These are phyloP conservation scores for Didymella keratinophila DNA, from an alignment of 2,329 filamentous ascomycete species.

Conservation along the genomic window DNA sequence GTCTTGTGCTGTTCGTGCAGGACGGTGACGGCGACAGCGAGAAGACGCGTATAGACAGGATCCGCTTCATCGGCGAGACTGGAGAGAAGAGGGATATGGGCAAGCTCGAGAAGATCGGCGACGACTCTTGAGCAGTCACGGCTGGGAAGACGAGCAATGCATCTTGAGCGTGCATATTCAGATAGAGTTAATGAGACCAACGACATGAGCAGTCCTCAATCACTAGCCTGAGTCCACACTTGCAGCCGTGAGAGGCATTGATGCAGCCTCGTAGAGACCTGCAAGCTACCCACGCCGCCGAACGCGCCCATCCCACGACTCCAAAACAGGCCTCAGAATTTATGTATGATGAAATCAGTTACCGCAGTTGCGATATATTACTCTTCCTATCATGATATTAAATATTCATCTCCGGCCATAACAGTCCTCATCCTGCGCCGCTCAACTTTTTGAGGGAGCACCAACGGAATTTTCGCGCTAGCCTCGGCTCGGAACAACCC, in stretches of 20 bases:
- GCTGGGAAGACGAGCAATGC: background rate
- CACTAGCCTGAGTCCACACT: background rate
- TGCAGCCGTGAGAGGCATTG: background rate
- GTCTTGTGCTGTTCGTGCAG: conserved; percentile 85
- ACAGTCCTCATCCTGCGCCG: background rate
- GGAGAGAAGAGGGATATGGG: conserved; percentile 93
- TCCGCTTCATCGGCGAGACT: conserved; percentile 83
- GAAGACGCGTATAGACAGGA: conserved; percentile 81
- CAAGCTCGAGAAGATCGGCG: conserved; percentile 92
- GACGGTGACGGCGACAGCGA: conserved; percentile 82
- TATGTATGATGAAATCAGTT: conserved; percentile 47
- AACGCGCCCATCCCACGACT: background rate
- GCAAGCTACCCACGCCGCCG: background rate
- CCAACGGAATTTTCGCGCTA: background rate
- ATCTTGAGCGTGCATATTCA: conserved; percentile 1
- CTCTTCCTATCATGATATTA: conserved; percentile 52
- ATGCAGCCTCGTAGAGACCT: background rate
- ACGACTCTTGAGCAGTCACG: conserved; percentile 57
- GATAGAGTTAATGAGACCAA: conserved; percentile 17
- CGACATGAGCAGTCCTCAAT: conserved; percentile 8
- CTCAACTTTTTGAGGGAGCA: conserved; percentile 1
- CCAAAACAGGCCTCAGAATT: conserved; percentile 46
- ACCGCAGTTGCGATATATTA: conserved; percentile 44
- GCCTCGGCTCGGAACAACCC: conserved; percentile 17
- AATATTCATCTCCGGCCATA: conserved; percentile 50